Base-by-base conservation (phyloP, 768 basidiomycete genomes). In the Mycena kentingensis region DNA sequence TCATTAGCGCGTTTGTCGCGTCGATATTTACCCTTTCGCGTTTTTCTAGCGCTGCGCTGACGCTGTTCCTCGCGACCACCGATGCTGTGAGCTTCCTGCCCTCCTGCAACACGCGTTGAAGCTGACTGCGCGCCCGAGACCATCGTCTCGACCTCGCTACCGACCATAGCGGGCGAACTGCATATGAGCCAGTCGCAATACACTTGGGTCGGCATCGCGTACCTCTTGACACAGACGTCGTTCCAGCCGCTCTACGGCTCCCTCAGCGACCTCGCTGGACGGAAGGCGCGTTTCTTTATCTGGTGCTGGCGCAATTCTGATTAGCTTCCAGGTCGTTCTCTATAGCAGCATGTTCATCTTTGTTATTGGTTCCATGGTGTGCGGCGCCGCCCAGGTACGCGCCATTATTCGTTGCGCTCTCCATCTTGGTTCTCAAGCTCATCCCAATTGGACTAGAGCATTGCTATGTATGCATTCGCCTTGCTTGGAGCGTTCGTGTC, bases 201-300 rank as follows among this genome's bases (percentile, higher is more conserved):
- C 63, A 88, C 86, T 21, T 93, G 91, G 91, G 87, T 93, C 44
- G 87, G 84, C 16, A 86, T 90, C 27, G 78, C 88, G 15, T 93
- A 93, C 62, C 82, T 93, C 80, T 78, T 93, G 51, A 90, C 90
- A 1, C 90, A 93, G 62, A 93, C 90, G 1, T 88, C 88, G 24
- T 85, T 85, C 55, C 90, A 93, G 63, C 90, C 90, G 26, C 70
- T 93, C 22, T 93, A 91, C 63, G 90, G 88, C 47, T 81, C 81
- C 61, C 68, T 93, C 34, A 90, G 90, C 47, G 89, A 92, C 69
- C 77, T 92, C 36, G 71, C 87, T 47, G 91, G 91, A 26, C 79
- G 90, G 41, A 91, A 87, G 79, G 91, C 90, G 36, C 26, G 74
- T 56, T 52, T 51, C 51, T 46, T 42, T 18, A 31, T 45, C 31